A percentile compares a stretch with the other conserved stretches of the same genome.
Evolutionary conservation across 2,329 filamentous ascomycete species (phyloP).

Genomic region (Talaromyces islandicus): DNA sequence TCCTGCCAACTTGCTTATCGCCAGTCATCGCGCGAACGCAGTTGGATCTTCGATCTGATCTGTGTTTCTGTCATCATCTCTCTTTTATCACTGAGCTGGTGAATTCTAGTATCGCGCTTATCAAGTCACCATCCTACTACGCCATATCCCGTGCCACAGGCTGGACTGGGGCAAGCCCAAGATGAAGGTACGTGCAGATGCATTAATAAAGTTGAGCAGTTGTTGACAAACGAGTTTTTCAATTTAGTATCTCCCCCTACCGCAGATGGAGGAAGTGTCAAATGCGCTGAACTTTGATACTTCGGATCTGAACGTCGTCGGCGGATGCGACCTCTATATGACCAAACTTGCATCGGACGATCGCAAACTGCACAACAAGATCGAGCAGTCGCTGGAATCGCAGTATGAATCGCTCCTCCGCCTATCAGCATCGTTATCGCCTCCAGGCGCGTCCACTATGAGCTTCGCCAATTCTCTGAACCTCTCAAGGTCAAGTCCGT

Average conservation of each 20-base stretch:
- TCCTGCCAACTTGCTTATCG: conserved; percentile 38
- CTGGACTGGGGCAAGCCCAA: background rate
- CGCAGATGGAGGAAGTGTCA: conserved; percentile 85
- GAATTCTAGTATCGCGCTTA: background rate
- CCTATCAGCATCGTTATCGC: conserved; percentile 79
- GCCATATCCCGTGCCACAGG: background rate
- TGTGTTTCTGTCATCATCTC: background rate
- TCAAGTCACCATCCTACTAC: background rate
- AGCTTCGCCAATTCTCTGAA: conserved; percentile 63
- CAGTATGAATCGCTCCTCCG: conserved; percentile 85
- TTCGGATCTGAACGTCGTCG: conserved; percentile 82
- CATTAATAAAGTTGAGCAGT: background rate
- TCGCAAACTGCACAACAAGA: conserved; percentile 95
- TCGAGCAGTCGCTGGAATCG: conserved; percentile 83
- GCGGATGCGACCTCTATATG: conserved; percentile 93
- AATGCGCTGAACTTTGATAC: conserved; percentile 94
- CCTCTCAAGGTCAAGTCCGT: conserved; percentile 81
- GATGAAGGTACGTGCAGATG: conserved; percentile 7
- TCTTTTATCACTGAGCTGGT: background rate
- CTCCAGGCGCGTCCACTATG: conserved; percentile 59
- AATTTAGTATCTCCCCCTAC: conserved; percentile 78
- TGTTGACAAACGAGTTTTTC: conserved; percentile 12
- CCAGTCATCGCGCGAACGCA: conserved; percentile 33
- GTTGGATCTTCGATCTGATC: background rate
- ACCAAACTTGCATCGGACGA: conserved; percentile 93